Conservation (phyloP, 352 stramenopile species). For the Pythium brachiatum region DNA sequence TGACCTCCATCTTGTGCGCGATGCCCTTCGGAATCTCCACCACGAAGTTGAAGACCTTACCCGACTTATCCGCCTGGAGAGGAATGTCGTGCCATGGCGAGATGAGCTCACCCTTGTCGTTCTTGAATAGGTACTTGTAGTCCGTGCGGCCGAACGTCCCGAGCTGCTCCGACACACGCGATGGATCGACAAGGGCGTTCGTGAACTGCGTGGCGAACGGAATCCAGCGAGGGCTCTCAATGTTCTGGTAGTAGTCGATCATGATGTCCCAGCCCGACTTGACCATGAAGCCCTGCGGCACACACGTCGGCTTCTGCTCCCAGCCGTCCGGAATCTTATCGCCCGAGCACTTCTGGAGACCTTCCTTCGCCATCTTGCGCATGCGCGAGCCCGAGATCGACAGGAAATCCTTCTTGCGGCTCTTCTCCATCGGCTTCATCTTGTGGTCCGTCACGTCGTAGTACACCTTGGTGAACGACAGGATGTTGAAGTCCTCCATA, state of each 20-base stretch:
- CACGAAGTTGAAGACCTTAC: slow-evolving; percentile 92
- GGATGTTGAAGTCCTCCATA: slow-evolving; percentile 93
- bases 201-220: slow-evolving; percentile 76
- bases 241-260: slow-evolving; percentile 98
- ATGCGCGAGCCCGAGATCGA: slow-evolving; percentile 98
- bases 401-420: slow-evolving; percentile 94
- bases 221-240: slow-evolving; percentile 84
- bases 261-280: slow-evolving; percentile 98
- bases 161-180: slow-evolving; percentile 47
- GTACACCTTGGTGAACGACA: slow-evolving; percentile 96
- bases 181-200: slow-evolving; percentile 40
- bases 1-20: slow-evolving; percentile 99
- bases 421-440: slow-evolving; percentile 96
- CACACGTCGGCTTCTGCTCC: slow-evolving; percentile 86
- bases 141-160: slow-evolving; percentile 70
- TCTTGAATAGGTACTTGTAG: slow-evolving; percentile 78
- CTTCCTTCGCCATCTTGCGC: slow-evolving; percentile 94
- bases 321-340: slow-evolving; percentile 66
- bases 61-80: slow-evolving; percentile 70
- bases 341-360: slow-evolving; percentile 88
- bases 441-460: slow-evolving; percentile 97
- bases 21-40: slow-evolving; percentile 98
- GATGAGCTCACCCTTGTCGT: slow-evolving; percentile 70
- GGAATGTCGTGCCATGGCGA: slow-evolving; percentile 98
- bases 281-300: slow-evolving; percentile 98